Evolutionary conservation across 1,284 basidiomycete species (phyloP).

Genomic region (Cryptococcus sp.): DNA sequence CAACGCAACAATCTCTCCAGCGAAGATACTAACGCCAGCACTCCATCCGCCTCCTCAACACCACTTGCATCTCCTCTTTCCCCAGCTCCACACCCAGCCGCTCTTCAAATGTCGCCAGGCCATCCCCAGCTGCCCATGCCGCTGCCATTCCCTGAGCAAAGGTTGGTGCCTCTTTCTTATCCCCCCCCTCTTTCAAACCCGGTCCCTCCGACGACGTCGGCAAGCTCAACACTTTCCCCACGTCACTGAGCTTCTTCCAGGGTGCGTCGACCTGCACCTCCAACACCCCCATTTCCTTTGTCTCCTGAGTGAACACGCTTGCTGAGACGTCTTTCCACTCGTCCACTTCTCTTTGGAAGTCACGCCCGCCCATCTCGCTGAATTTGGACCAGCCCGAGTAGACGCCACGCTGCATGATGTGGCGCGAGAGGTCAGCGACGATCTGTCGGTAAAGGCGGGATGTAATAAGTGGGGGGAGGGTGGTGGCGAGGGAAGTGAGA

Average conservation of each 20-base stretch:
- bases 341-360: conserved; percentile 64
- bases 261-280: conserved; percentile 54
- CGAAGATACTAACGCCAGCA: conserved; percentile 33
- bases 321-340: conserved; percentile 74
- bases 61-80: conserved; percentile 33
- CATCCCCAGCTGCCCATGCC: conserved; percentile 64
- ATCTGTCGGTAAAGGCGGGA: conserved; percentile 67
- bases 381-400: conserved; percentile 67
- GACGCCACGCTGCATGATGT: conserved; percentile 76
- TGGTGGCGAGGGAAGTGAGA: conserved; percentile 60
- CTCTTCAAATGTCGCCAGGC: conserved; percentile 64
- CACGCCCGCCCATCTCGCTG: conserved; percentile 56
- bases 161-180: conserved; percentile 56
- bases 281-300: conserved; percentile 49
- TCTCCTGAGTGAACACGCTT: conserved; percentile 52
- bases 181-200: conserved; percentile 50
- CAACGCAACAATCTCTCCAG: no score
- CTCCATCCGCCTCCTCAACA: conserved; percentile 43
- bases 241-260: conserved; percentile 67
- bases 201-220: conserved; percentile 24
- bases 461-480: conserved; percentile 58
- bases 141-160: conserved; percentile 77
- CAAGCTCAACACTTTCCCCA: conserved; percentile 62
- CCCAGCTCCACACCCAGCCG: conserved; percentile 30
- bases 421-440: conserved; percentile 62